Percentiles rank a stretch among this genome's conserved stretches.
phyloP scores from a whole-genome alignment of 163 green algal species.

The Volvox carteri region DNA sequence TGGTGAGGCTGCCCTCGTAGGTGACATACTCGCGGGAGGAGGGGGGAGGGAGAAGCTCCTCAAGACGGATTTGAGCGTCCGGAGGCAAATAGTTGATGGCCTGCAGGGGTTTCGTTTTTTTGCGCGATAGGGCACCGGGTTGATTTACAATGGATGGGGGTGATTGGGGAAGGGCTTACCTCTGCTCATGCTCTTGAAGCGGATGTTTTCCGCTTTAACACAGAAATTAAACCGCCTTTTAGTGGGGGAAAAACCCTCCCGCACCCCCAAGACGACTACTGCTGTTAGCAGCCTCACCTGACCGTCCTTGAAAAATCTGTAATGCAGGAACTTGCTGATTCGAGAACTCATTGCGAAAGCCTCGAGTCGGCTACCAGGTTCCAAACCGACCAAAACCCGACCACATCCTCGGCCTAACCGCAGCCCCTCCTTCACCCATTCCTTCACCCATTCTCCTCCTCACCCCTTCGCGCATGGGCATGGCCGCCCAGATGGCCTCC shows the following conservation, averaged over 20 bases:
- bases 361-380: no score
- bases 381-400: no score
- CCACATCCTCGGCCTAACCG: not conserved
- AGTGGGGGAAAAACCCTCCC: no score
- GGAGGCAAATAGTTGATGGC: slow-evolving; percentile 3
- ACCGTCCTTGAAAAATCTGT: not conserved
- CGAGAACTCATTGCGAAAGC: not conserved
- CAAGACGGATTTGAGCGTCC: slow-evolving; percentile 1
- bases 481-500: slow-evolving; percentile 33
- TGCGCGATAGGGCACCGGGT: no score
- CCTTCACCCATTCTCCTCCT: not conserved
- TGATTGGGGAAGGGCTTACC: no score
- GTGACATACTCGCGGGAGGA: slow-evolving; percentile 32
- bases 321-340: not conserved
- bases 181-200: no score
- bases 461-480: slow-evolving; percentile 42
- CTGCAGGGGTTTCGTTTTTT: no score
- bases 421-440: not conserved
- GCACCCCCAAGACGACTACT: no score
- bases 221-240: no score
- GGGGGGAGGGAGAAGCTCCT: not conserved
- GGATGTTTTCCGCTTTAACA: no score
- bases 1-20: slow-evolving; percentile 62
- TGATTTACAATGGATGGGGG: no score
- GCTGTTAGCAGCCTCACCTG: not conserved